Evolutionary conservation across 2,329 filamentous ascomycete genomes (phyloP).

Genomic region (Botrytis pseudocinerea): DNA sequence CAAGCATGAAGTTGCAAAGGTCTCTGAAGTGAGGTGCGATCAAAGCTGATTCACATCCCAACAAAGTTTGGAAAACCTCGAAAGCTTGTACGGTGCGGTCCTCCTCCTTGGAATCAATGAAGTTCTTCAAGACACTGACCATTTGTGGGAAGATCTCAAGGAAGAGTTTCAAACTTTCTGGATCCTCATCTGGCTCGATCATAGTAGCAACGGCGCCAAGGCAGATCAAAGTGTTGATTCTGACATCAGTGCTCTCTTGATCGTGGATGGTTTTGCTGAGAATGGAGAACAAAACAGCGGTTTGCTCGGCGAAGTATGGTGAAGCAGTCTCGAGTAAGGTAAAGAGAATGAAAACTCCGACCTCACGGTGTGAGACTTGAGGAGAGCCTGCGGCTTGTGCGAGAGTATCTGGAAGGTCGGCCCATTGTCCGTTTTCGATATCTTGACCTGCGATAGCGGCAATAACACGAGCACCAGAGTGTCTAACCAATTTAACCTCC

Average conservation of each 20-base stretch:
- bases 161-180: constrained; percentile 69
- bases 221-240: constrained; percentile 90
- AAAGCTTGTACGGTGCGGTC: constrained; percentile 88
- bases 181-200: constrained; percentile 83
- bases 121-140: constrained; percentile 84
- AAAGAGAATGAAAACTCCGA: constrained; percentile 90
- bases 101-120: constrained; percentile 78
- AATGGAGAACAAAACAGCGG: constrained; percentile 75
- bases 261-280: constrained; percentile 89
- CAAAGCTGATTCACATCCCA: constrained; percentile 84
- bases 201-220: constrained; percentile 86
- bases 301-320: constrained; percentile 79
- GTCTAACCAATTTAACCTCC: constrained; percentile 72
- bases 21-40: constrained; percentile 85
- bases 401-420: constrained; percentile 75
- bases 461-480: constrained; percentile 85
- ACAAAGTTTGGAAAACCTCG: constrained; percentile 93
- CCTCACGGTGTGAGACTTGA: constrained; percentile 78
- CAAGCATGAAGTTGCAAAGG: constrained; percentile 90
- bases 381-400: constrained; percentile 75
- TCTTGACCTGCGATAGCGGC: constrained; percentile 84
- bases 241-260: constrained; percentile 85
- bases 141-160: constrained; percentile 81
- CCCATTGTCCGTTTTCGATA: constrained; percentile 83
- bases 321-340: constrained; percentile 88